Conservation (phyloP, 306 rosid species). For the Trifolium subterraneum region DNA sequence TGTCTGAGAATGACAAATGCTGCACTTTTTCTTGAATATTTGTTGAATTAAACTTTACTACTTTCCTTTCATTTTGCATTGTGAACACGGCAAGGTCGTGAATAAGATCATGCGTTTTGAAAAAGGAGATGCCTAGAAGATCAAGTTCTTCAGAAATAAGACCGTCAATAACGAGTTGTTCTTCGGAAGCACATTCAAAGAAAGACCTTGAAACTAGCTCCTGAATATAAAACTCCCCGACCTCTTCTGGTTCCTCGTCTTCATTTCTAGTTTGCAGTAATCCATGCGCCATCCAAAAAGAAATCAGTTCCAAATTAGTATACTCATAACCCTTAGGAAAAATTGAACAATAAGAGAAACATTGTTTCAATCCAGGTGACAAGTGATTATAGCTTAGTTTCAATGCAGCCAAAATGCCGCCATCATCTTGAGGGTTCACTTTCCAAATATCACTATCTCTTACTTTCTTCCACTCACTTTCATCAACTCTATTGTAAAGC, state of each 20-base stretch:
- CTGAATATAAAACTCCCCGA: constrained; percentile 38
- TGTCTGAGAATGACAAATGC: constrained; percentile 39
- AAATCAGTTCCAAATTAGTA: constrained; percentile 35
- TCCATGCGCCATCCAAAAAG: constrained; percentile 46
- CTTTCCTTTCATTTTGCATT: constrained; percentile 38
- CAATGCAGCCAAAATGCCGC: constrained; percentile 40
- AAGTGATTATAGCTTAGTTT: constrained; percentile 37
- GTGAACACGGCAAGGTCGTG: constrained; percentile 39
- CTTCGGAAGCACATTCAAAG: constrained; percentile 39
- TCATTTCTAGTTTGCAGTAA: constrained; percentile 34
- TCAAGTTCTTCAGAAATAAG: constrained; percentile 42
- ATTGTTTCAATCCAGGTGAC: constrained; percentile 30
- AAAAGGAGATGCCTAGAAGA: constrained; percentile 33
- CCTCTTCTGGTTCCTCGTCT: constrained; percentile 38
- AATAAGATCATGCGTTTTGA: constrained; percentile 44
- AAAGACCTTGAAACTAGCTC: constrained; percentile 42
- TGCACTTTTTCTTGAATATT: constrained; percentile 33
- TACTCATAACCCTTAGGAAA: constrained; percentile 40
- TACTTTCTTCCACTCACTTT: constrained; percentile 38
- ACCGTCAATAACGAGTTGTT: constrained; percentile 39
- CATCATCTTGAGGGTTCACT: constrained; percentile 29
- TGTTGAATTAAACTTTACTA: constrained; percentile 33
- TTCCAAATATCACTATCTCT: constrained; percentile 43
- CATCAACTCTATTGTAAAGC: constrained; percentile 15
- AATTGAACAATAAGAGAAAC: constrained; percentile 36